Evolutionary conservation across 768 basidiomycete genomes (phyloP).

Genomic region (Rhodotorula babjevae): DNA sequence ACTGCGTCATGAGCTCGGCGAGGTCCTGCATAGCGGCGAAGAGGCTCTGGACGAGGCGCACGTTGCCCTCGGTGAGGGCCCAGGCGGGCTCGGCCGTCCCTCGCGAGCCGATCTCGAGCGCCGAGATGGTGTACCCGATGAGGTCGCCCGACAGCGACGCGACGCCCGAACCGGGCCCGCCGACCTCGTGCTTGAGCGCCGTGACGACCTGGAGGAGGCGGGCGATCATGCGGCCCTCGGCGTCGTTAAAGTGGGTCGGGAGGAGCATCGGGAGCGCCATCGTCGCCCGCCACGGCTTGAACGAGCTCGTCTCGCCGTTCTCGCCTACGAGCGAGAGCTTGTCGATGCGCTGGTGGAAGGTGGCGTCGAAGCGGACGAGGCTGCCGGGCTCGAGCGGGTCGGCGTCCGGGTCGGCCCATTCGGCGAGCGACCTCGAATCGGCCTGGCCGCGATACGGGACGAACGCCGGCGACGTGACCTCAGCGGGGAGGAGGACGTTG

Average conservation of each 20-base stretch:
- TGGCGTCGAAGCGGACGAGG: background rate
- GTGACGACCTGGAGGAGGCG: constrained; percentile 74
- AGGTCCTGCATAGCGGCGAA: constrained; percentile 65
- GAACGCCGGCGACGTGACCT: constrained; percentile 38
- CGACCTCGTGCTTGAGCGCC: constrained; percentile 77
- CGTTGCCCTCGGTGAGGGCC: constrained; percentile 66
- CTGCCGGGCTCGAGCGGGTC: background rate
- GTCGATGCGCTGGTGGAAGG: constrained; percentile 3
- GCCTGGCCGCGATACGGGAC: background rate
- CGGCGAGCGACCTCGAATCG: constrained; percentile 9
- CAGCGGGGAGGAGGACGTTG: constrained; percentile 84
- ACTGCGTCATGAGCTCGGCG: constrained; percentile 46
- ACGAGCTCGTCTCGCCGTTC: constrained; percentile 4
- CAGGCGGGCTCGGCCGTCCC: constrained; percentile 52
- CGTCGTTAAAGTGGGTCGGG: constrained; percentile 8
- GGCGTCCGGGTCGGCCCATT: constrained; percentile 13
- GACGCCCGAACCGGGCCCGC: constrained; percentile 56
- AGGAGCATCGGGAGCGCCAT: constrained; percentile 10
- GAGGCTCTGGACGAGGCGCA: constrained; percentile 70
- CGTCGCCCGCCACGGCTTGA: constrained; percentile 29
- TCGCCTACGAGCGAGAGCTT: constrained; percentile 17
- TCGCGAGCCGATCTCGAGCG: constrained; percentile 73
- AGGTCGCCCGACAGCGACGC: constrained; percentile 72
- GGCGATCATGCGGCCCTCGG: constrained; percentile 30
- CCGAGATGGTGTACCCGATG: constrained; percentile 76